Conservation (phyloP, 768 basidiomycete species). For the Dioszegia hungarica region DNA sequence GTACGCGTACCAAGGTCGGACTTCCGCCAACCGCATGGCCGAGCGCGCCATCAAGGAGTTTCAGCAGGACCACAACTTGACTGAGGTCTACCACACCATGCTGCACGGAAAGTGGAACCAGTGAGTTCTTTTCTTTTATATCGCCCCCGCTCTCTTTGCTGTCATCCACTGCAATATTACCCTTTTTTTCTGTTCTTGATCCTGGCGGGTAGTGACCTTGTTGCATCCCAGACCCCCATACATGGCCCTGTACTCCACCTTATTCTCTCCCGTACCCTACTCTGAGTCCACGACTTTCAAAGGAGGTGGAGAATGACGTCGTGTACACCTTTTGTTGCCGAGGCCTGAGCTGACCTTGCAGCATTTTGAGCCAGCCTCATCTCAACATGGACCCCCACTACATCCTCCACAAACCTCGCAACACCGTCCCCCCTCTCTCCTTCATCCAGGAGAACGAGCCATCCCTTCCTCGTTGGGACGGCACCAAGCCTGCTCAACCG, state of each 20-base stretch:
- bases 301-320: no score
- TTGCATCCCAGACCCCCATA: no score
- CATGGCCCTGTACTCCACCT: no score
- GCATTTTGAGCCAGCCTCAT: constrained; percentile 22
- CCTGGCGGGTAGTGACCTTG: no score
- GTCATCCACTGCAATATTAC: no score
- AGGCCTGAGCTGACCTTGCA: neutral
- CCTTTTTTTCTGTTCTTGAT: no score
- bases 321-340: no score
- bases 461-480: constrained; percentile 53
- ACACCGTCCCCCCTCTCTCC: constrained; percentile 51
- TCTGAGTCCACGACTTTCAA: no score
- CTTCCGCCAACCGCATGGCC: constrained; percentile 60
- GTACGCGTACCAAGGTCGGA: constrained; percentile 61
- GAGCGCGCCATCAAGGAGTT: constrained; percentile 59
- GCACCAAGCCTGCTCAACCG: constrained; percentile 48
- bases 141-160: no score
- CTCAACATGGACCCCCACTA: constrained; percentile 51
- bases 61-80: constrained; percentile 61
- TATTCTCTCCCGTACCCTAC: no score
- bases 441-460: constrained; percentile 54
- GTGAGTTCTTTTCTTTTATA: constrained; percentile 50
- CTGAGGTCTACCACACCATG: constrained; percentile 59
- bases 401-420: constrained; percentile 61
- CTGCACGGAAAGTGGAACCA: constrained; percentile 65